Evolutionary conservation across 441 rosid genomes (phyloP).

Genomic region (Eruca vesicaria): DNA sequence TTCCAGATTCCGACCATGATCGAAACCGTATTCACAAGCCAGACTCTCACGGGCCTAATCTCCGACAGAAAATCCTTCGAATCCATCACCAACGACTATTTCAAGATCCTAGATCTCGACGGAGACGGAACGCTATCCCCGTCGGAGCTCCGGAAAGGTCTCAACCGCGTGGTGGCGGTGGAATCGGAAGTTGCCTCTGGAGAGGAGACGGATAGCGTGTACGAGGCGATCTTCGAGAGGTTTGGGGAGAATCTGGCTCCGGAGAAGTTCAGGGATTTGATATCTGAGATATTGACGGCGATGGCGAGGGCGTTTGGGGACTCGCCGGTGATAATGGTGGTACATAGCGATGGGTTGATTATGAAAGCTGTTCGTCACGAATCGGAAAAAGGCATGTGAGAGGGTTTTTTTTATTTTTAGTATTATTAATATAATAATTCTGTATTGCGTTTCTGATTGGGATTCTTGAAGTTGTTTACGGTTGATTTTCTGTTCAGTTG

Average conservation of each 20-base stretch:
- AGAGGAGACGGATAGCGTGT: slow-evolving; percentile 24
- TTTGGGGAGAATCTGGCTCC: slow-evolving; percentile 25
- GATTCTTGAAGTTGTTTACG: neutral
- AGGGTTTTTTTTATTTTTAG: neutral
- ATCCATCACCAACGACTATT: slow-evolving; percentile 22
- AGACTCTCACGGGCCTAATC: slow-evolving; percentile 23
- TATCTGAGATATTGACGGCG: slow-evolving; percentile 31
- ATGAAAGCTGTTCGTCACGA: slow-evolving; percentile 51
- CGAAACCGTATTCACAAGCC: slow-evolving; percentile 31
- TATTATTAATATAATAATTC: neutral
- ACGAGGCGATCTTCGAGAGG: slow-evolving; percentile 30
- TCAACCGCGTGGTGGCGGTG: slow-evolving; percentile 30
- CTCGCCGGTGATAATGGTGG: slow-evolving; percentile 40
- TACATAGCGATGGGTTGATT: slow-evolving; percentile 43
- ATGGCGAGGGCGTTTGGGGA: slow-evolving; percentile 39
- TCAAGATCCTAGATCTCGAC: slow-evolving; percentile 30
- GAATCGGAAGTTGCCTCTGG: slow-evolving; percentile 34
- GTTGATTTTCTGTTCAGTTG: neutral
- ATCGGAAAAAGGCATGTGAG: slow-evolving; percentile 17
- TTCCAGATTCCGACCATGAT: slow-evolving; percentile 19
- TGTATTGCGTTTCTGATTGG: neutral
- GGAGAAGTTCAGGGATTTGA: slow-evolving; percentile 9
- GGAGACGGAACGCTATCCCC: slow-evolving; percentile 22
- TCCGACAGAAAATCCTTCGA: slow-evolving; percentile 20
- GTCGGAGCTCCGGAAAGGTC: slow-evolving; percentile 33